Conservation (phyloP, 2,329 filamentous ascomycete genomes). For the Neofusicoccum laricinum region DNA sequence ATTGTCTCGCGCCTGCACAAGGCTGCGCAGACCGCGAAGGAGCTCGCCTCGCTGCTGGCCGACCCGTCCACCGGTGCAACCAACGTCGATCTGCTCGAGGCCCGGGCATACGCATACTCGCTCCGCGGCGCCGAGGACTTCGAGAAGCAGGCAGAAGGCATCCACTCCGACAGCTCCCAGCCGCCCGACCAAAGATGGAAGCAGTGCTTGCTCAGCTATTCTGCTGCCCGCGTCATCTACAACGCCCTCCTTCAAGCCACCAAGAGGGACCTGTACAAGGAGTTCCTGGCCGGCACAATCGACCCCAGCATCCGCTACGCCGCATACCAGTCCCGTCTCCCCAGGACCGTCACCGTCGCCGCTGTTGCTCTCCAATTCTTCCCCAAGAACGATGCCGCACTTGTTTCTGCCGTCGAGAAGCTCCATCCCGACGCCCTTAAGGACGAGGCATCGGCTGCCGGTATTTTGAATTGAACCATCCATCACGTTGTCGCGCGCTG, state of each 20-base stretch:
- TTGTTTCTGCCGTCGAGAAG: conserved; percentile 67
- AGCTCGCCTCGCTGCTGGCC: conserved; percentile 65
- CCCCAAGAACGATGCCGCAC: conserved; percentile 58
- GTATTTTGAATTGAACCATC: conserved; percentile 25
- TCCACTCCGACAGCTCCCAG: conserved; percentile 26
- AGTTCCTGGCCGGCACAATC: conserved; percentile 78
- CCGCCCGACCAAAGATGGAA: conserved; percentile 62
- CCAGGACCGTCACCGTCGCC: conserved; percentile 77
- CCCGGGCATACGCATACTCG: conserved; percentile 75
- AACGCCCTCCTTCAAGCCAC: conserved; percentile 64
- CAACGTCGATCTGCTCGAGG: conserved; percentile 74
- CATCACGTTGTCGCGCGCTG: background rate
- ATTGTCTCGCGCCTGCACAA: conserved; percentile 86
- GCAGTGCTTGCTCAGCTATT: conserved; percentile 70
- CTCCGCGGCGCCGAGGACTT: conserved; percentile 76
- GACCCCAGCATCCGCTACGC: conserved; percentile 94
- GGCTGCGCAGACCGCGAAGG: conserved; percentile 66
- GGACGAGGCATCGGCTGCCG: conserved; percentile 49
- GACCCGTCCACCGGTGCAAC: conserved; percentile 62
- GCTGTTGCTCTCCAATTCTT: conserved; percentile 79
- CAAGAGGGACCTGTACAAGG: conserved; percentile 78
- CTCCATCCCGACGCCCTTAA: conserved; percentile 56
- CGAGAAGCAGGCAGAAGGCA: conserved; percentile 67
- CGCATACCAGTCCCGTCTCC: conserved; percentile 85
- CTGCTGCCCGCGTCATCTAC: conserved; percentile 79